Percentiles rank a stretch among this genome's conserved stretches.
These are phyloP conservation scores for Trichosporon sp. DNA, from an alignment of 1,284 basidiomycete species.

Conservation along the genomic window DNA sequence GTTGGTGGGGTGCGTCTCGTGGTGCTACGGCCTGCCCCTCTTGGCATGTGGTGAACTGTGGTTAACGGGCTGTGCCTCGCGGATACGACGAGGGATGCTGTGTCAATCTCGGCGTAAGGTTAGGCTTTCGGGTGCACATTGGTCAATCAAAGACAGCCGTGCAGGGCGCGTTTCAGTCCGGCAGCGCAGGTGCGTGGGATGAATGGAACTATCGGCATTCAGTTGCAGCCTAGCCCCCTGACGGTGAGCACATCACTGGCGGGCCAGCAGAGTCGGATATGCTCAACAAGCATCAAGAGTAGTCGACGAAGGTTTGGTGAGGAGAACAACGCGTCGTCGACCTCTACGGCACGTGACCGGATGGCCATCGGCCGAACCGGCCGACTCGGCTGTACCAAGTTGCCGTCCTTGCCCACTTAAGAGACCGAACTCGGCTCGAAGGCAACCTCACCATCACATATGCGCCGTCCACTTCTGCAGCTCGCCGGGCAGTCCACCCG, in stretches of 20 bases:
- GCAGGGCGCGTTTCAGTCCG: neutral
- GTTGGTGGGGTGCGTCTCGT: too few species aligned
- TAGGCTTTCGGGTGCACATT: neutral
- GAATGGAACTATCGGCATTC: too few species aligned
- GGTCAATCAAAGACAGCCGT: neutral
- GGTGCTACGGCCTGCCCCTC: too few species aligned
- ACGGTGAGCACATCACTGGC: too few species aligned
- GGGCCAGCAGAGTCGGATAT: too few species aligned
- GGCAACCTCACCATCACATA: neutral
- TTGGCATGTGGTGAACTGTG: neutral
- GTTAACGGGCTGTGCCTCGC: neutral
- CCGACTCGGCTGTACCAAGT: neutral
- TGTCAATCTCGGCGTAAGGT: neutral
- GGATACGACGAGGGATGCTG: neutral
- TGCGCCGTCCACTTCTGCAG: neutral
- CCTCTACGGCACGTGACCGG: too few species aligned
- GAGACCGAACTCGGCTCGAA: neutral
- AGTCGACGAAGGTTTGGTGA: too few species aligned
- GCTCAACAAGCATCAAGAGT: too few species aligned
- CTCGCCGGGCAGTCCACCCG: neutral
- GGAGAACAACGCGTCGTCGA: too few species aligned
- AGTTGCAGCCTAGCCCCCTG: too few species aligned
- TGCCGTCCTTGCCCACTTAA: neutral
- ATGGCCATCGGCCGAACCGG: conserved; percentile 2
- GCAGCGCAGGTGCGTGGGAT: too few species aligned